These are phyloP conservation scores for Apiospora koreana DNA, from an alignment of 2,329 filamentous ascomycete genomes.

Conservation along the genomic window DNA sequence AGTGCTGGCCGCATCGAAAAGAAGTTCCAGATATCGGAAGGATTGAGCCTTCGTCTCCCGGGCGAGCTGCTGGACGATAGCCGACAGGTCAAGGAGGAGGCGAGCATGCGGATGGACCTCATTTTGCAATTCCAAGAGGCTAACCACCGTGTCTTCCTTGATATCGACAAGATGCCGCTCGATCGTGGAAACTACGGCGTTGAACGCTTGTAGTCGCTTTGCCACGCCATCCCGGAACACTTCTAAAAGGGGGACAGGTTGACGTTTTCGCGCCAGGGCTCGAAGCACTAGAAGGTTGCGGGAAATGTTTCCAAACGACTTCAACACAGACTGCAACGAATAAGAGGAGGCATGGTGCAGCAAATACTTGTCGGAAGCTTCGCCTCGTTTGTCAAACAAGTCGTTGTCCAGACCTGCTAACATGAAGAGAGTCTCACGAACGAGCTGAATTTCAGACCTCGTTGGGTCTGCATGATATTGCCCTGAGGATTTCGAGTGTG, in stretches of 20 bases:
- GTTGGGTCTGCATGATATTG: slow-evolving; percentile 40
- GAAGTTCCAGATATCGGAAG: slow-evolving; percentile 75
- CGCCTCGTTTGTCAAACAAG: slow-evolving; percentile 57
- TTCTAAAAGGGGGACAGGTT: slow-evolving; percentile 63
- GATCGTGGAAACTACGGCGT: slow-evolving; percentile 57
- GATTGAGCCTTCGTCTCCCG: slow-evolving; percentile 50
- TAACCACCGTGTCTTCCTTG: slow-evolving; percentile 58
- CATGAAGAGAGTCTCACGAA: slow-evolving; percentile 85
- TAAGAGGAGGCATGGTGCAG: slow-evolving; percentile 51
- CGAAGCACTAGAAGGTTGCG: slow-evolving; percentile 48
- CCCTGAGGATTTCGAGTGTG: slow-evolving; percentile 27
- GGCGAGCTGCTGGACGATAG: slow-evolving; percentile 60
- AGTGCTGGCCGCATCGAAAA: slow-evolving; percentile 70
- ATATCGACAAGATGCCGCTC: slow-evolving; percentile 63
- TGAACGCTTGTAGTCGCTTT: slow-evolving; percentile 57
- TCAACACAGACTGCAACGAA: slow-evolving; percentile 49
- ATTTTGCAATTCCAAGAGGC: slow-evolving; percentile 62
- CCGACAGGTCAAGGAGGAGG: slow-evolving; percentile 61
- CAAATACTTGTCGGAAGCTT: slow-evolving; percentile 44
- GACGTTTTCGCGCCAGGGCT: slow-evolving; percentile 41
- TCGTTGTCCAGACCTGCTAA: slow-evolving; percentile 75
- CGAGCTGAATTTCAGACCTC: slow-evolving; percentile 70
- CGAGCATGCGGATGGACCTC: slow-evolving; percentile 56
- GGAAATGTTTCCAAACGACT: slow-evolving; percentile 48
- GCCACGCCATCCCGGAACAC: slow-evolving; percentile 69